These are phyloP conservation scores for Chlamydomonas applanata DNA, from an alignment of 139 green algal species.

Conservation along the genomic window DNA sequence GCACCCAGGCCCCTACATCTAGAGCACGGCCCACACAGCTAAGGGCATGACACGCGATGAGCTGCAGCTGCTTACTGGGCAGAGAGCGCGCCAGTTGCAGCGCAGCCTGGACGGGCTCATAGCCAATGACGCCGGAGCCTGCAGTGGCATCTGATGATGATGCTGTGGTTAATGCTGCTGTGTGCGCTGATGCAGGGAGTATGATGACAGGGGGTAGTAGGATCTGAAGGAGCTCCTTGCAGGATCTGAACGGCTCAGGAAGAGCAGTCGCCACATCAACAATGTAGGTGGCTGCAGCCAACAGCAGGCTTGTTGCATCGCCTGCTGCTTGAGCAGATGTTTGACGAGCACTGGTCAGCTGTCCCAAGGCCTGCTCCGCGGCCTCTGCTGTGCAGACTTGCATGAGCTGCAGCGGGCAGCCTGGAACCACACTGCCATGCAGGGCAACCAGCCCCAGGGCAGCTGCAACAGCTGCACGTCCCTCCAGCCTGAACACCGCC, in stretches of 20 bases:
- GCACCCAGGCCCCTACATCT: no score
- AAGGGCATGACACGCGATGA: neutral
- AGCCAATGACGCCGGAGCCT: no score
- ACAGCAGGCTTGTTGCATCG: no score
- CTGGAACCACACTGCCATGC: conserved; percentile 4
- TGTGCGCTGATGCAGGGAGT: no score
- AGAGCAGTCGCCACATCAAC: conserved; percentile 5
- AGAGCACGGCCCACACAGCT: neutral
- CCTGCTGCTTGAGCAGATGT: no score
- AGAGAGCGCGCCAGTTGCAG: neutral
- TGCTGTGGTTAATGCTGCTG: no score
- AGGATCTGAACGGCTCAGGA: conserved; percentile 11
- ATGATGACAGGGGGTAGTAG: conserved; percentile 5
- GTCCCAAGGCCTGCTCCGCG: neutral
- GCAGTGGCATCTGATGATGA: no score
- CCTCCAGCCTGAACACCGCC: conserved; percentile 7
- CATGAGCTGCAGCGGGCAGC: conserved; percentile 15
- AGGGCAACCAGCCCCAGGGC: conserved; percentile 8
- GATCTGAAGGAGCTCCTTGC: conserved; percentile 6
- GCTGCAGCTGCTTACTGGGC: neutral
- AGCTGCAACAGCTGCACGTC: neutral
- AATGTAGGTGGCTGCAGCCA: neutral
- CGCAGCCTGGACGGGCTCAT: no score
- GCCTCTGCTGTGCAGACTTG: neutral
- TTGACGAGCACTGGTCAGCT: no score